Conservation (phyloP, 768 basidiomycete species). For the Inosperma sp. region DNA sequence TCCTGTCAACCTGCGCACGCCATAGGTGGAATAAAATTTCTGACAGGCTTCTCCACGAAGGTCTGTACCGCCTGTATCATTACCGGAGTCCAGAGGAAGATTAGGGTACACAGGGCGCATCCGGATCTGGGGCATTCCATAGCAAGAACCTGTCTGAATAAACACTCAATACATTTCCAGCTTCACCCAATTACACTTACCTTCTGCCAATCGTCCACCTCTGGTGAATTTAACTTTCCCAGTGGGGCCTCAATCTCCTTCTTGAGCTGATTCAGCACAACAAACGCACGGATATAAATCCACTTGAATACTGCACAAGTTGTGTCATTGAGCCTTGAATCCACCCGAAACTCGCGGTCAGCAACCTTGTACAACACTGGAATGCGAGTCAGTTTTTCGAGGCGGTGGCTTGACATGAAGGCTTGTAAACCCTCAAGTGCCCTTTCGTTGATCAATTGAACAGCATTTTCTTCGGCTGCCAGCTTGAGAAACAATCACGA, state of each 20-base stretch:
- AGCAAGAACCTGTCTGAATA: constrained; percentile 10
- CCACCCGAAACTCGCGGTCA: background rate
- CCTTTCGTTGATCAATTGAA: background rate
- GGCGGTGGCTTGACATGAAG: background rate
- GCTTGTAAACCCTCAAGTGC: background rate
- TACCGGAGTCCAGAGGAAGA: constrained; percentile 2
- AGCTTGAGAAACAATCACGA: background rate
- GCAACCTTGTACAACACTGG: constrained; percentile 3
- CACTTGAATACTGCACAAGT: constrained; percentile 8
- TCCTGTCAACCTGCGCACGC: constrained; percentile 7
- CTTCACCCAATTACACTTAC: too few relatives aligned
- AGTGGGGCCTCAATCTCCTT: too few relatives aligned
- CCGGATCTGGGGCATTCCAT: constrained; percentile 9
- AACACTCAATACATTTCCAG: too few relatives aligned
- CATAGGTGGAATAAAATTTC: constrained; percentile 12
- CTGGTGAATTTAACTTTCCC: too few relatives aligned
- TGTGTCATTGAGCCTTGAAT: background rate
- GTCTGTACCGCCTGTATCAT: constrained; percentile 8
- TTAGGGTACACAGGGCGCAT: constrained; percentile 1
- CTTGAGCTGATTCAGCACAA: background rate
- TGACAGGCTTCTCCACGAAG: constrained; percentile 6
- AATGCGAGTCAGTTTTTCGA: background rate
- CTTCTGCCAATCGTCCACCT: too few relatives aligned
- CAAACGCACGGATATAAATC: constrained; percentile 9
- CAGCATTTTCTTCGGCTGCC: background rate